A percentile compares a stretch with the other conserved stretches of the same genome.
Evolutionary conservation across 495 filamentous ascomycete genomes (phyloP).

Genomic region (Hypomontagnella monticulosa): DNA sequence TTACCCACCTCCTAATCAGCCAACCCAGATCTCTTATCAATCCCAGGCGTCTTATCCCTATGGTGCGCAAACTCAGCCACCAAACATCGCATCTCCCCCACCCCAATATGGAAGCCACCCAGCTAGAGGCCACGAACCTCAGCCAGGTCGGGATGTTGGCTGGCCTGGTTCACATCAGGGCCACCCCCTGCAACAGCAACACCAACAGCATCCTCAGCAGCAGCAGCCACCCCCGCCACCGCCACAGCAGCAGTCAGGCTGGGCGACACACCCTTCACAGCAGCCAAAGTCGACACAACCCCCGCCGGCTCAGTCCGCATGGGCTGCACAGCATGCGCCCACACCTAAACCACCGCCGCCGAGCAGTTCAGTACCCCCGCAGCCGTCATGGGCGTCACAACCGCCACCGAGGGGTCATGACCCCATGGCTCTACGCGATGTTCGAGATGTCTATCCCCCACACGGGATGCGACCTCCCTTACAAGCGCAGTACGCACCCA

Average conservation of each 20-base stretch:
- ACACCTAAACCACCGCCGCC: constrained; percentile 51
- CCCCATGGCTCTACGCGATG: constrained; percentile 47
- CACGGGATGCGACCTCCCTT: constrained; percentile 45
- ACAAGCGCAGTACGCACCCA: constrained; percentile 45
- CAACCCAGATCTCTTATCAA: constrained; percentile 44
- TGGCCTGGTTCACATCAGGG: constrained; percentile 43
- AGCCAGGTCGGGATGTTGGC: constrained; percentile 40
- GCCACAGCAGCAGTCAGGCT: constrained; percentile 31
- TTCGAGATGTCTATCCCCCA: constrained; percentile 46
- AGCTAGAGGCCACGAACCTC: constrained; percentile 43
- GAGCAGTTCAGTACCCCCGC: constrained; percentile 50
- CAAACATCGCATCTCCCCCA: constrained; percentile 49
- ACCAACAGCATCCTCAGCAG: constrained; percentile 44
- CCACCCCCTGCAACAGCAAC: constrained; percentile 43
- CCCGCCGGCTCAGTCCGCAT: constrained; percentile 51
- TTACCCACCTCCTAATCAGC: constrained; percentile 49
- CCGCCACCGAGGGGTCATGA: constrained; percentile 50
- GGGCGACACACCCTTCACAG: constrained; percentile 49
- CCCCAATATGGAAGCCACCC: constrained; percentile 49
- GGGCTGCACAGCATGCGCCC: constrained; percentile 55
- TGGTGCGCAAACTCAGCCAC: constrained; percentile 42
- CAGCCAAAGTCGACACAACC: constrained; percentile 53
- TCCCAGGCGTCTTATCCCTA: constrained; percentile 47
- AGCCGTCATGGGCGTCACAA: constrained; percentile 50
- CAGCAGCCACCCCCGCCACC: constrained; percentile 35